Conservation (phyloP, 2,329 filamentous ascomycete species). For the Aspergillus aculeatus region DNA sequence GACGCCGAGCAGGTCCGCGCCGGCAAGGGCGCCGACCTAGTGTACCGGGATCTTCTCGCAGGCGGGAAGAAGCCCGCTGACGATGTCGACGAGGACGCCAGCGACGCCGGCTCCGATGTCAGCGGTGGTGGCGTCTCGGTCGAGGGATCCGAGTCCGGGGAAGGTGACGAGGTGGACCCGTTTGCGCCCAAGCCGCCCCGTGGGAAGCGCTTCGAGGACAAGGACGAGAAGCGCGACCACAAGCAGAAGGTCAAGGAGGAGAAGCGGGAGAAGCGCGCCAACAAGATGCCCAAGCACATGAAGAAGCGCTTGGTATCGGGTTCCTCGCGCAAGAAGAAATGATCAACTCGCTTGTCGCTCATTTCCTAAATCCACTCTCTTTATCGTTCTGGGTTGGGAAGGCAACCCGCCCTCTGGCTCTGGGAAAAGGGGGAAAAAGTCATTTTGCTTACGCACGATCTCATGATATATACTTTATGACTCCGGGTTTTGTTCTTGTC, state of each 20-base stretch:
- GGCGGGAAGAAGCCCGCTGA: conserved; percentile 49
- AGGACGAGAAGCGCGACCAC: conserved; percentile 83
- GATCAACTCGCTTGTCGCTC: conserved; percentile 2
- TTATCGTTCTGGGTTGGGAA: background rate
- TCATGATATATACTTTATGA: conserved; percentile 25
- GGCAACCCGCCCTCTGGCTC: background rate
- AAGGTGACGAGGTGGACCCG: conserved; percentile 44
- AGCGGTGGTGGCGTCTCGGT: conserved; percentile 38
- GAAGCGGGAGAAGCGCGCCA: conserved; percentile 87
- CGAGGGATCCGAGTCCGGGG: conserved; percentile 38
- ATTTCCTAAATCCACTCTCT: background rate
- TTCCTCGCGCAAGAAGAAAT: conserved; percentile 39
- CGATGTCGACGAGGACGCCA: conserved; percentile 32
- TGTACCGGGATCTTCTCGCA: conserved; percentile 83
- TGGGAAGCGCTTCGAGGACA: conserved; percentile 85
- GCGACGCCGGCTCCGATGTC: conserved; percentile 34
- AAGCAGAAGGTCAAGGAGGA: conserved; percentile 93
- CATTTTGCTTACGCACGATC: conserved; percentile 26
- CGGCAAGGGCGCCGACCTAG: conserved; percentile 71
- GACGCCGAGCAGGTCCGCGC: conserved; percentile 75
- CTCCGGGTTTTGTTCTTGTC: conserved; percentile 2
- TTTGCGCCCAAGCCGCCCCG: conserved; percentile 69
- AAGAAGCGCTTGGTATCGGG: conserved; percentile 64
- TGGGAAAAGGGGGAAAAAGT: conserved; percentile 3
- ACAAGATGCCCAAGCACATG: conserved; percentile 93